phyloP scores from a whole-genome alignment of 495 filamentous ascomycete genomes.

The Neurospora intermedia region DNA sequence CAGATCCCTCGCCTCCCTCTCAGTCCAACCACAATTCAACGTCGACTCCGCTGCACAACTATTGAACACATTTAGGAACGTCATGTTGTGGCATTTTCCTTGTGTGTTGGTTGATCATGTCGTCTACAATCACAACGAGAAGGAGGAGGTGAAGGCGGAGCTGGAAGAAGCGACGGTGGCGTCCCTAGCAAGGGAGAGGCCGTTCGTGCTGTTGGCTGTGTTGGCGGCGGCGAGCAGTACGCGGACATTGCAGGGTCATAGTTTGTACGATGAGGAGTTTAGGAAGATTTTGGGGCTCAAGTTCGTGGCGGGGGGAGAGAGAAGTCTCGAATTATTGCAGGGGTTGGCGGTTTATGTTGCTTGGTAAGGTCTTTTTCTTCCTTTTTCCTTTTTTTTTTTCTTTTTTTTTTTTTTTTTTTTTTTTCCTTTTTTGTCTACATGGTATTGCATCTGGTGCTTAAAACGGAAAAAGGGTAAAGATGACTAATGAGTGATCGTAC shows the following conservation, averaged over 20 bases:
- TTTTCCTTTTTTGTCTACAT: not conserved
- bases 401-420: no score
- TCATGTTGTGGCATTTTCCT: slow-evolving; percentile 31
- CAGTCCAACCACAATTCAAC: slow-evolving; percentile 37
- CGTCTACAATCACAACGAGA: not conserved
- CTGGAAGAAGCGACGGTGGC: slow-evolving; percentile 23
- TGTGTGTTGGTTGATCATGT: slow-evolving; percentile 13
- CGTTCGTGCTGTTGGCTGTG: slow-evolving; percentile 35
- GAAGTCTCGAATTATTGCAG: slow-evolving; percentile 34
- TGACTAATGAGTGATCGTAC: not conserved
- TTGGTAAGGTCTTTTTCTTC: slow-evolving; percentile 21
- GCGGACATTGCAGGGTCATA: slow-evolving; percentile 31
- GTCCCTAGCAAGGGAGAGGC: slow-evolving; percentile 24
- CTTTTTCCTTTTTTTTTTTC: not conserved
- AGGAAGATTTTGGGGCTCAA: slow-evolving; percentile 38
- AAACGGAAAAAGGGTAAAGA: not conserved
- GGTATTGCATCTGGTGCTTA: not conserved
- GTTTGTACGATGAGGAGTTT: slow-evolving; percentile 40
- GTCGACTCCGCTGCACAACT: slow-evolving; percentile 32
- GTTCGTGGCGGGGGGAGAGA: slow-evolving; percentile 37
- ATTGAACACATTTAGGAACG: slow-evolving; percentile 23
- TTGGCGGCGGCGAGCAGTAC: slow-evolving; percentile 35
- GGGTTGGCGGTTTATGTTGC: slow-evolving; percentile 35
- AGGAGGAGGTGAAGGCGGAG: slow-evolving; percentile 3
- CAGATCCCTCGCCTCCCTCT: slow-evolving; percentile 14